Conservation (phyloP, 768 basidiomycete species). For the Sporobolomyces roseus region DNA sequence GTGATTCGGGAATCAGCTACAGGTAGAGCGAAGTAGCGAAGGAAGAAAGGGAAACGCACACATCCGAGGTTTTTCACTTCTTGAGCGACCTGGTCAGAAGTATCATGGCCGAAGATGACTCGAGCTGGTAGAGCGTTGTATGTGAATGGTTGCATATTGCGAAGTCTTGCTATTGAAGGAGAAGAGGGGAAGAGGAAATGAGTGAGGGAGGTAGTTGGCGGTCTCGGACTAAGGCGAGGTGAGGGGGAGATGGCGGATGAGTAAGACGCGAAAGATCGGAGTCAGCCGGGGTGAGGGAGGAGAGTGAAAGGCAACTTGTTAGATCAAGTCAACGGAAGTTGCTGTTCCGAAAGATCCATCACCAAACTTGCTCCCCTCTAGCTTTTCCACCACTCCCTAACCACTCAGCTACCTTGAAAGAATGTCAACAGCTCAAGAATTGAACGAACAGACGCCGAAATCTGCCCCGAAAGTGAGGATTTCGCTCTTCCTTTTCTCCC, state of each 20-base stretch:
- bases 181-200: too few species aligned
- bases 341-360: neutral
- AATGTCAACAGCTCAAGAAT: too few species aligned
- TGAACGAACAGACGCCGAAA: neutral
- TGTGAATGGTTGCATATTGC: constrained; percentile 49
- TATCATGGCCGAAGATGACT: constrained; percentile 52
- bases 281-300: too few species aligned
- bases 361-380: neutral
- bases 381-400: neutral
- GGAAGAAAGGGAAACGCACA: constrained; percentile 7
- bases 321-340: too few species aligned
- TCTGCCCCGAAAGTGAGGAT: neutral
- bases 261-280: too few species aligned
- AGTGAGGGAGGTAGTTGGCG: too few species aligned
- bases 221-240: neutral
- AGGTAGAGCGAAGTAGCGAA: neutral
- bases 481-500: neutral
- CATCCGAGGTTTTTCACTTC: constrained; percentile 49
- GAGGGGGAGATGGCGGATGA: too few species aligned
- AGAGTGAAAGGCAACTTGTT: too few species aligned
- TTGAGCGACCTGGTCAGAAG: constrained; percentile 46
- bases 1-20: neutral
- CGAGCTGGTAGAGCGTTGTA: constrained; percentile 51
- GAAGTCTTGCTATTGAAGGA: neutral
- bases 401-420: too few species aligned